Evolutionary conservation across 2,329 filamentous ascomycete genomes (phyloP).

Genomic region (Diaporthe sp.): DNA sequence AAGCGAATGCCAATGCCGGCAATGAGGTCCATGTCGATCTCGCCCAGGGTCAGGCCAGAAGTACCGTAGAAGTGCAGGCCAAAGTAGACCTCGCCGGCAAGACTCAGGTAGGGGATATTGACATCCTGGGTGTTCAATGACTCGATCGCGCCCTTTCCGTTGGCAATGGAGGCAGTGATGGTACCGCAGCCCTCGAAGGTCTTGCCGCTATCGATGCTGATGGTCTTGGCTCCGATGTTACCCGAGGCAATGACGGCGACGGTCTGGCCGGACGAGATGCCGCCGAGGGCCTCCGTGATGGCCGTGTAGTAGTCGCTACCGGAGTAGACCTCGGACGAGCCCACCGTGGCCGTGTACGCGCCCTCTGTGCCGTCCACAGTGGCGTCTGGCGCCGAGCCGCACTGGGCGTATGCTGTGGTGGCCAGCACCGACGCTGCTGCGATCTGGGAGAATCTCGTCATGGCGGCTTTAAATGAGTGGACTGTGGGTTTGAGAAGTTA

Average conservation of each 20-base stretch:
- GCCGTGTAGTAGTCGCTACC: constrained; percentile 66
- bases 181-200: constrained; percentile 71
- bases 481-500: too few species aligned
- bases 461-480: background rate
- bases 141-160: constrained; percentile 66
- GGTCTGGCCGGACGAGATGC: constrained; percentile 63
- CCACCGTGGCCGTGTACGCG: constrained; percentile 58
- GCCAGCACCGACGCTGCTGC: constrained; percentile 48
- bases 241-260: constrained; percentile 67
- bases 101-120: constrained; percentile 66
- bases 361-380: constrained; percentile 59
- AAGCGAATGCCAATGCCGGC: constrained; percentile 69
- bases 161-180: constrained; percentile 58
- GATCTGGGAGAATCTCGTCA: constrained; percentile 13
- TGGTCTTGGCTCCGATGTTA: constrained; percentile 64
- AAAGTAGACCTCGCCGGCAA: constrained; percentile 71
- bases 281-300: constrained; percentile 67
- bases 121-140: constrained; percentile 60
- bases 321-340: constrained; percentile 60
- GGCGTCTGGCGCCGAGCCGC: constrained; percentile 62
- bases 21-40: constrained; percentile 67
- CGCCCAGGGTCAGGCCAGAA: constrained; percentile 59
- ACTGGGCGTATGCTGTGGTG: constrained; percentile 56
- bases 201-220: constrained; percentile 64
- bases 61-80: constrained; percentile 69